Evolutionary conservation across 73 alveolate species (phyloP).

Genomic region (Symbiodinium natans): DNA sequence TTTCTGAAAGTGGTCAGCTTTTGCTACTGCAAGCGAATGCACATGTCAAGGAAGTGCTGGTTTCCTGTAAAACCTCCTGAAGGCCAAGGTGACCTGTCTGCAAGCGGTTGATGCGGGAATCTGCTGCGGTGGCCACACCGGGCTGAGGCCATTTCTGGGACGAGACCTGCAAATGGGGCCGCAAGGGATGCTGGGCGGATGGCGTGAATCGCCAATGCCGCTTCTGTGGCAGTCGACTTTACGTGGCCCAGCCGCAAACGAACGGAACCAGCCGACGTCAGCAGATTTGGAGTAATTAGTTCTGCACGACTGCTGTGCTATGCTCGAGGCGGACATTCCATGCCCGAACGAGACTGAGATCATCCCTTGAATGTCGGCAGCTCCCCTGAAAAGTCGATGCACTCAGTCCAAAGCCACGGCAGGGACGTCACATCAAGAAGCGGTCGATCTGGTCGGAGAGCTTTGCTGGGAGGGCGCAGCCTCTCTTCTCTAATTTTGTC

Average conservation of each 20-base stretch:
- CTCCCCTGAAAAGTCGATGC: too few species aligned
- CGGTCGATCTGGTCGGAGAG: neutral
- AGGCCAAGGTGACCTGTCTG: neutral
- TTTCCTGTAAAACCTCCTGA: neutral
- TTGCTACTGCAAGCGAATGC: too few species aligned
- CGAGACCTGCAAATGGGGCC: slow-evolving; percentile 55
- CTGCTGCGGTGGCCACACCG: neutral
- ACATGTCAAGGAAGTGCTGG: neutral
- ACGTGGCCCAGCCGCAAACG: neutral
- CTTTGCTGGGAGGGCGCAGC: slow-evolving; percentile 6
- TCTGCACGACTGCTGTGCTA: too few species aligned
- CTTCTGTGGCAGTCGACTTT: neutral
- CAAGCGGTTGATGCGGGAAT: neutral
- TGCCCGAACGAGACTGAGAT: neutral
- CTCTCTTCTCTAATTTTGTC: neutral
- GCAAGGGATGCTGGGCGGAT: slow-evolving; percentile 65
- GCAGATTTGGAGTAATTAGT: neutral
- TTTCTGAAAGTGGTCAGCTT: too few species aligned
- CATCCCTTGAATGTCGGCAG: neutral
- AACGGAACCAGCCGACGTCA: neutral
- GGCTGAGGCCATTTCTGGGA: slow-evolving; percentile 34
- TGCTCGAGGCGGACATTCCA: neutral
- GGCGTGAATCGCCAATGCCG: slow-evolving; percentile 70
- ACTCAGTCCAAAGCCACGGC: too few species aligned
- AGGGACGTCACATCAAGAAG: too few species aligned